Evolutionary conservation across 2,329 filamentous ascomycete species (phyloP).

Genomic region (Aspergillus uvarum): DNA sequence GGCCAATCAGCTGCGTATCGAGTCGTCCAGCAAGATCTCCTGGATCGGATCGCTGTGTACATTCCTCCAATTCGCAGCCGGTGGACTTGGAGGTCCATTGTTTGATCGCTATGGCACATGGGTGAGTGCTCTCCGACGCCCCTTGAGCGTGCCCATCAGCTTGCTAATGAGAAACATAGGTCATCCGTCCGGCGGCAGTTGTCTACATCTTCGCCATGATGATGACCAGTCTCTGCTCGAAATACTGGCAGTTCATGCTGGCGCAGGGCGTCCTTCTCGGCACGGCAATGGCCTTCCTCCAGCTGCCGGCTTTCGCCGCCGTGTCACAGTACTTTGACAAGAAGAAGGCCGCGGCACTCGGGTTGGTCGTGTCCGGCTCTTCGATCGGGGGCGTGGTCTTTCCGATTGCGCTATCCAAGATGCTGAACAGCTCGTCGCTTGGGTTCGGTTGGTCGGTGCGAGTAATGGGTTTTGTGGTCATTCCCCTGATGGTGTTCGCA

Average conservation of each 20-base stretch:
- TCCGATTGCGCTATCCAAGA: conserved; percentile 46
- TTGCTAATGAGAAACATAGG: conserved; percentile 1
- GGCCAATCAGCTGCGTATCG: conserved; percentile 39
- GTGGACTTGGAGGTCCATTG: conserved; percentile 23
- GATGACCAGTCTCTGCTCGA: conserved; percentile 59
- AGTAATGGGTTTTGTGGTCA: conserved; percentile 53
- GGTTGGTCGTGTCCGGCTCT: conserved; percentile 49
- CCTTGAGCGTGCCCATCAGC: too few species aligned
- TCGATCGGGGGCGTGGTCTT: conserved; percentile 56
- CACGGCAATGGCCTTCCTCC: conserved; percentile 41
- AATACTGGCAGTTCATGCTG: conserved; percentile 55
- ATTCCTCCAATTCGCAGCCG: conserved; percentile 25
- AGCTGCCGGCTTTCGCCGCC: conserved; percentile 48
- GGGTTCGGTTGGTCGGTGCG: conserved; percentile 56
- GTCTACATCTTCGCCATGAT: conserved; percentile 59
- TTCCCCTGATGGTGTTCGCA: conserved; percentile 47
- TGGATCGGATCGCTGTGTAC: conserved; percentile 49
- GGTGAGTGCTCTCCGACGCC: conserved; percentile 21
- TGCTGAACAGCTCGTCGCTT: conserved; percentile 49
- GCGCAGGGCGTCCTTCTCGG: conserved; percentile 27
- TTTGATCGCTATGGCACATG: conserved; percentile 25
- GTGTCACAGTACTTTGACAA: conserved; percentile 52
- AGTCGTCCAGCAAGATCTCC: conserved; percentile 42
- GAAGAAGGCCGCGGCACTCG: conserved; percentile 49
- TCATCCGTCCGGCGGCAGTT: conserved; percentile 17